Evolutionary conservation across 2,329 filamentous ascomycete genomes (phyloP), one percentile per base, ranked within the genome.

Genomic region (Sporothrix curviconia): DNA sequence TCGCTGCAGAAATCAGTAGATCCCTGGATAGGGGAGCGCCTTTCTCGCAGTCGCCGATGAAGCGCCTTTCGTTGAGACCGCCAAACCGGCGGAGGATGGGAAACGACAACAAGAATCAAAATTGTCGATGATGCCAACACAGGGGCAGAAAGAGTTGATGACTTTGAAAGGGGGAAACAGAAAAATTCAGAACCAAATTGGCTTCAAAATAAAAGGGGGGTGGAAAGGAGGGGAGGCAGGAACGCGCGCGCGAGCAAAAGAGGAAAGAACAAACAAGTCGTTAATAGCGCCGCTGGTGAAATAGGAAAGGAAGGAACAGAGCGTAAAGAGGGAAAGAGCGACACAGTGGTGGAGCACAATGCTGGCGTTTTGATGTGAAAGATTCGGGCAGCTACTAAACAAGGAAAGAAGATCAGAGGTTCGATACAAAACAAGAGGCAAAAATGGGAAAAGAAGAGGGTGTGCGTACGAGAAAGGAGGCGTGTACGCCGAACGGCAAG

Each of bases 261-360:
- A 37, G 15, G 40, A 52, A 39, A 40, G 36, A 40, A 42, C 19
- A 37, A 34, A 22, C 19, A 47, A 19, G 42, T 43, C 34, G 54
- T 28, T 17, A 52, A 51, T 37, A 40, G 53, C 34, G 56, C 39
- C 43, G 44, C 32, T 58, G 50, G 17, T 34, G n/a, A 44, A 44
- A 25, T 25, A 44, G 37, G 42, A 53, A 53, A 46, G 37, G 30
- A 36, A 50, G 9, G 37, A 51, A 34, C 19, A 24, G 17, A 39
- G 36, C 14, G 32, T 9, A 36, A 36, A 57, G 37, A 56, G 52
- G 56, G 56, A 60, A 63, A 56, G 54, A 59, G 37, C 53, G 56
- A 60, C 51, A 58, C 58, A 58, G 54, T 47, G 43, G 58, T 56
- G 51, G 56, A 44, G 55, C 43, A 56, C 30, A 17, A 30, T 7